Percentiles rank a stretch among this genome's conserved stretches.
phyloP scores from a whole-genome alignment of 2,329 filamentous ascomycete genomes.

The Verticillium nubilum region DNA sequence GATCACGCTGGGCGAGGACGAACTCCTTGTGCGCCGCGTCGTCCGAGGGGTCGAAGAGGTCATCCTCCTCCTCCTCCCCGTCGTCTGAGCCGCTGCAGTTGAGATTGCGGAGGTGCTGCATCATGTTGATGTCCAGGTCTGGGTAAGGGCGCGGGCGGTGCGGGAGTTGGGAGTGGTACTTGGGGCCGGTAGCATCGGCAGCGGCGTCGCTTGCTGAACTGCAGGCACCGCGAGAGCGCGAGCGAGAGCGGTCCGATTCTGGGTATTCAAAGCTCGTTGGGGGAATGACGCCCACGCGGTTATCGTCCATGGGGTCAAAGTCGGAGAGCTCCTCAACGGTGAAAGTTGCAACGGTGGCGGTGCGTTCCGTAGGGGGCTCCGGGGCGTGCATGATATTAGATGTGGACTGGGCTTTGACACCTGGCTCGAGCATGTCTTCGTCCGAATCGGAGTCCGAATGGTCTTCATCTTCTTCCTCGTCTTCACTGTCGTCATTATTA shows the following conservation, averaged over 20 bases:
- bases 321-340: constrained; percentile 39
- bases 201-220: background rate
- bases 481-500: constrained; percentile 6
- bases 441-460: constrained; percentile 13
- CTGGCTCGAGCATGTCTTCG: constrained; percentile 5
- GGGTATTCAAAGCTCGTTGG: constrained; percentile 42
- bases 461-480: constrained; percentile 5
- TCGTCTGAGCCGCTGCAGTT: constrained; percentile 33
- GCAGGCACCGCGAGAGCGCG: constrained; percentile 22
- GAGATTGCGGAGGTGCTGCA: constrained; percentile 39
- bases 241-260: constrained; percentile 33
- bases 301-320: constrained; percentile 39
- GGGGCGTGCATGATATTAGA: background rate
- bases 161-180: background rate
- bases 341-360: constrained; percentile 18
- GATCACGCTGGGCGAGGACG: constrained; percentile 32
- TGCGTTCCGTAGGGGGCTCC: background rate
- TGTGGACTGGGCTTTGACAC: constrained; percentile 9
- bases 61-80: constrained; percentile 30
- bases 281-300: constrained; percentile 33
- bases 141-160: constrained; percentile 6
- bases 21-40: constrained; percentile 28
- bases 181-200: background rate
- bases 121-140: constrained; percentile 36
- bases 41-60: constrained; percentile 19